Evolutionary conservation across 768 basidiomycete genomes (phyloP), one percentile per base, ranked within the genome.

Genomic region (Leccinum variicolor): DNA sequence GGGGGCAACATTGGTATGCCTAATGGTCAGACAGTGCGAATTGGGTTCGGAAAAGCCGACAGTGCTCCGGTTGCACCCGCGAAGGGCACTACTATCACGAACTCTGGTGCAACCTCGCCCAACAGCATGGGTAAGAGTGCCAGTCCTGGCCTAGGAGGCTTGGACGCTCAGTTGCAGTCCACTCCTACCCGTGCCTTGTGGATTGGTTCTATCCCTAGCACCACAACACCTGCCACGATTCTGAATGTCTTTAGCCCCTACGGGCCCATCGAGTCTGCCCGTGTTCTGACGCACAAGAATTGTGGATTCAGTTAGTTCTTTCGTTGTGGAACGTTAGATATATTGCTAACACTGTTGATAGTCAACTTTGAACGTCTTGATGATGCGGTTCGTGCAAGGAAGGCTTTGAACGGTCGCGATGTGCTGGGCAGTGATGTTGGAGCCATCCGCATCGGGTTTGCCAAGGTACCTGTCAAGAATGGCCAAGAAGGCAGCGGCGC

Each of bases 361-460:
- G 90, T 98, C 76, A 98, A 99, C 71, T 98, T 98, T 72, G 96
- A 99, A 74, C 87, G 94, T 55, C 80, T 98, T 26, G 97, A 98
- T 69, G 96, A 98, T 67, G 97, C 97, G 48, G 92, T 98, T 58
- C 81, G 94, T 33, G 97, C 97, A 31, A 83, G 96, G 61, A 97
- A 97, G 73, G 92, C 95, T 34, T 79, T 99, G 57, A 97, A 98
- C 67, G 94, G 94, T 31, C 88, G 93, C 46, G 96, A 98, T 70
- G 92, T 98, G 19, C 82, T 99, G 29, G 97, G 97, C 17, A 90
- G 90, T 61, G 96, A 98, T 57, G 93, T 98, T 54, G 97, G 97
- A 31, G 92, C 96, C 31, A 94, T 98, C 60, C 87, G 94, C 36
- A 98, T 98, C 61, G 96, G 94, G 7, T 98, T 94, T 70, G 96